Conservation (phyloP, 2,329 filamentous ascomycete genomes). For the Ilyonectria sp. region DNA sequence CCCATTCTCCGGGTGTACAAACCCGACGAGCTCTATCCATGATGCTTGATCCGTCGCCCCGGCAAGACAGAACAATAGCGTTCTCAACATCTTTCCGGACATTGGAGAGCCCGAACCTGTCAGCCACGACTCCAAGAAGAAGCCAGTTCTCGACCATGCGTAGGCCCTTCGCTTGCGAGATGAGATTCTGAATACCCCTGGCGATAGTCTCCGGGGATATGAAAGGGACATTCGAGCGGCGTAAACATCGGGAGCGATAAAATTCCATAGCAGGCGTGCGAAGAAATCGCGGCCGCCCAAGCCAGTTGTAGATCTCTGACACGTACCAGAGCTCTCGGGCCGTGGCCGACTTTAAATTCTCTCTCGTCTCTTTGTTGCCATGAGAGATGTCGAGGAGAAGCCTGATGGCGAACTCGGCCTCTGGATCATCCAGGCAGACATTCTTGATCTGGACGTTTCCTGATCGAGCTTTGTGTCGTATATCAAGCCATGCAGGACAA, state of each 20-base stretch:
- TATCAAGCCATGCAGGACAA: conserved; percentile 1
- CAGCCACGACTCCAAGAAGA: conserved; percentile 34
- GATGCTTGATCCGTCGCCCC: background rate
- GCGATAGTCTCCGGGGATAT: conserved; percentile 9
- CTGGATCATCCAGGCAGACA: background rate
- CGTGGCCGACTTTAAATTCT: background rate
- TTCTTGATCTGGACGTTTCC: background rate
- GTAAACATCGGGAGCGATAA: background rate
- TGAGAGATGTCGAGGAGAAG: conserved; percentile 27
- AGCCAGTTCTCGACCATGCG: conserved; percentile 31
- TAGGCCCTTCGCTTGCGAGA: conserved; percentile 5
- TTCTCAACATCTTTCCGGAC: background rate
- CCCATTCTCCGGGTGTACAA: conserved; percentile 7
- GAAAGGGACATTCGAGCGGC: conserved; percentile 7
- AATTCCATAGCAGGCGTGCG: background rate
- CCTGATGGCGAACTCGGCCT: conserved; percentile 21
- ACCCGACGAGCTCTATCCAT: background rate
- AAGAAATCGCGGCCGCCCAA: conserved; percentile 17
- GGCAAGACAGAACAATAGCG: conserved; percentile 13
- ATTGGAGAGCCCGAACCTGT: conserved; percentile 20
- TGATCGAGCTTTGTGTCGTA: background rate
- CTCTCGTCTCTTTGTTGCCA: background rate
- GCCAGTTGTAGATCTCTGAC: conserved; percentile 24
- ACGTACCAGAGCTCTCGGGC: conserved; percentile 36
- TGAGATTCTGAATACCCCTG: conserved; percentile 8